Percentiles rank a stretch among this genome's conserved stretches.
Conservation (phyloP, 2,329 filamentous ascomycete genomes). For the Verruconis gallopava region DNA sequence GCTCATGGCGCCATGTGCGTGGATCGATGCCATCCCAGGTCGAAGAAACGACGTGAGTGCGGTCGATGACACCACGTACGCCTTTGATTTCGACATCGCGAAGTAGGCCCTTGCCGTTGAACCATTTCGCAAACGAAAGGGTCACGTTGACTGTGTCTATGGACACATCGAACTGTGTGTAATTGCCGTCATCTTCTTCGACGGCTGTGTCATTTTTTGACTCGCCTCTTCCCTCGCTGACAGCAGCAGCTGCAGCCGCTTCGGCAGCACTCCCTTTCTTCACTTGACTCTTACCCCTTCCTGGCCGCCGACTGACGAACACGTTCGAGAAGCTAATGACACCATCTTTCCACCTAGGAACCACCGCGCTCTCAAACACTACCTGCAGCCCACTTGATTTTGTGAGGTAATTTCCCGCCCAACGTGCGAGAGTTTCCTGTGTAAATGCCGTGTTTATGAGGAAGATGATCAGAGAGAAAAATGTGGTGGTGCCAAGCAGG, state of each 20-base stretch:
- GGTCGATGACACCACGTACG: slow-evolving; percentile 81
- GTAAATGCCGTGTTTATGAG: slow-evolving; percentile 93
- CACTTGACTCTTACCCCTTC: slow-evolving; percentile 67
- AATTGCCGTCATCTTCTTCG: slow-evolving; percentile 74
- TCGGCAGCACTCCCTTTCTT: slow-evolving; percentile 81
- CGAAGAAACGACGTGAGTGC: slow-evolving; percentile 63
- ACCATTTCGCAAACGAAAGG: slow-evolving; percentile 96
- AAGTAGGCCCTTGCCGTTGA: slow-evolving; percentile 86
- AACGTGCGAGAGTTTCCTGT: slow-evolving; percentile 86
- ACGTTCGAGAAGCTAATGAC: slow-evolving; percentile 96
- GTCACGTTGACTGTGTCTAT: slow-evolving; percentile 95
- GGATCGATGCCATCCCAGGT: slow-evolving; percentile 60
- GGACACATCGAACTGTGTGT: slow-evolving; percentile 92
- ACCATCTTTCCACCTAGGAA: slow-evolving; percentile 87
- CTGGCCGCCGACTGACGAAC: slow-evolving; percentile 82
- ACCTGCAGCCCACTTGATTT: slow-evolving; percentile 86
- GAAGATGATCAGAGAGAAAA: slow-evolving; percentile 83
- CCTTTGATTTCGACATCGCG: slow-evolving; percentile 91
- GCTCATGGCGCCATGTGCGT: slow-evolving; percentile 73
- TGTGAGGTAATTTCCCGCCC: slow-evolving; percentile 91
- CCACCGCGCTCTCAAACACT: slow-evolving; percentile 94
- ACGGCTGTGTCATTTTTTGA: slow-evolving; percentile 30
- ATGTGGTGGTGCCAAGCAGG: slow-evolving; percentile 91
- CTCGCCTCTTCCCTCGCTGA: slow-evolving; percentile 40
- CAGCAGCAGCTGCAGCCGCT: slow-evolving; percentile 74